Evolutionary conservation across 1,139 yeast genomes (phyloP).

Genomic region (Suhomyces wounanorum): DNA sequence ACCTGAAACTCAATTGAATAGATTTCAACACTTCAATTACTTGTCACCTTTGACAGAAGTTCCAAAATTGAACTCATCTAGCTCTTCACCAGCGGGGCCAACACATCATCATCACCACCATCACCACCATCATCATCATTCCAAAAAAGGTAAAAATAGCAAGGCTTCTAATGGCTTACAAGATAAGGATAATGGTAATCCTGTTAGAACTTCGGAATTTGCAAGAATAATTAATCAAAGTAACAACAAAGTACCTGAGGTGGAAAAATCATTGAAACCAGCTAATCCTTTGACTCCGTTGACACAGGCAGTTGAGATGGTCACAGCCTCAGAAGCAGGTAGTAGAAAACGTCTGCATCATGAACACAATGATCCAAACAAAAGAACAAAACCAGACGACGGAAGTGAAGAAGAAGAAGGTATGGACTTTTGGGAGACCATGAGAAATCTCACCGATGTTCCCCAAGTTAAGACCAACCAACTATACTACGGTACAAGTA

Average conservation of each 20-base stretch:
- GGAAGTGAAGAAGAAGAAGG: slow-evolving; percentile 41
- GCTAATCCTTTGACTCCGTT: slow-evolving; percentile 40
- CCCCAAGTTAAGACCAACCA: slow-evolving; percentile 34
- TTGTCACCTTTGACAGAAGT: slow-evolving; percentile 69
- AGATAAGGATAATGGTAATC: slow-evolving; percentile 9
- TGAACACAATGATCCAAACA: slow-evolving; percentile 13
- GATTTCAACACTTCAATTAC: slow-evolving; percentile 72
- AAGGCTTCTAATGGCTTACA: slow-evolving; percentile 21
- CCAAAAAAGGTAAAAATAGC: slow-evolving; percentile 2
- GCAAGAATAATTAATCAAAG: slow-evolving; percentile 5
- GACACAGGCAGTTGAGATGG: slow-evolving; percentile 47
- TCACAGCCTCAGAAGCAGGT: slow-evolving; percentile 37
- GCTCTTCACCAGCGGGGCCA: slow-evolving; percentile 29
- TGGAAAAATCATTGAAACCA: slow-evolving; percentile 1
- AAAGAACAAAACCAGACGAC: slow-evolving; percentile 14
- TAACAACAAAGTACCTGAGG: not conserved
- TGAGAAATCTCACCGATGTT: slow-evolving; percentile 50
- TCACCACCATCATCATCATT: slow-evolving; percentile 30
- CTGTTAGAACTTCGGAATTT: slow-evolving; percentile 5
- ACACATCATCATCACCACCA: slow-evolving; percentile 32
- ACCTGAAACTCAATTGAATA: slow-evolving; percentile 56
- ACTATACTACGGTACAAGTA: slow-evolving; percentile 30
- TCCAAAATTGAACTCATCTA: slow-evolving; percentile 67
- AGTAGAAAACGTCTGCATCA: slow-evolving; percentile 10
- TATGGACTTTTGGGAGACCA: slow-evolving; percentile 69